Conservation (phyloP, 306 rosid species). For the Ziziphus jujuba region DNA sequence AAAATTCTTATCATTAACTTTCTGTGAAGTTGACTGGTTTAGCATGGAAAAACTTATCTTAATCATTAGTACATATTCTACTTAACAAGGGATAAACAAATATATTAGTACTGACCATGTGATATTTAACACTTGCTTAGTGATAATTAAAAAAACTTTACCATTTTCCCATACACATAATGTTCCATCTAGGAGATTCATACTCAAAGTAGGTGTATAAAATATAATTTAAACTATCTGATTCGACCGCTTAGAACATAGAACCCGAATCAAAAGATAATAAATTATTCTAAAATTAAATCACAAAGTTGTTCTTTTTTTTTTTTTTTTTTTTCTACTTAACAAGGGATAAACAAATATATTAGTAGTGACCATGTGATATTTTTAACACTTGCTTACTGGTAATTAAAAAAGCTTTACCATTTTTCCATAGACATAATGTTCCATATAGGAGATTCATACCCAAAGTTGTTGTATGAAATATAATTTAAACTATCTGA, state of each 20-base stretch:
- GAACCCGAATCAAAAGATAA: not conserved
- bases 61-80: not conserved
- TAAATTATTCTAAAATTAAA: too few species aligned
- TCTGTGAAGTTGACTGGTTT: conserved; percentile 17
- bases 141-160: conserved; percentile 13
- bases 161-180: conserved; percentile 5
- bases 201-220: not conserved
- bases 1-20: conserved; percentile 22
- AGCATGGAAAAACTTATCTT: not conserved
- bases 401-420: conserved; percentile 7
- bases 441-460: not conserved
- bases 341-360: not conserved
- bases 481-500: conserved; percentile 6
- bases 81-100: not conserved
- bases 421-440: conserved; percentile 4
- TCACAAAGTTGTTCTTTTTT: too few species aligned
- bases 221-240: conserved; percentile 4
- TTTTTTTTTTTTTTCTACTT: not conserved
- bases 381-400: conserved; percentile 13
- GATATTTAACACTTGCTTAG: conserved; percentile 17
- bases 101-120: conserved; percentile 6
- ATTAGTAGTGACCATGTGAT: conserved; percentile 8
- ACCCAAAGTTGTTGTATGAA: not conserved
- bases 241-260: conserved; percentile 18
- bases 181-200: not conserved